Evolutionary conservation across 345 rosid genomes (phyloP).

Genomic region (Crucihimalaya himalaica): DNA sequence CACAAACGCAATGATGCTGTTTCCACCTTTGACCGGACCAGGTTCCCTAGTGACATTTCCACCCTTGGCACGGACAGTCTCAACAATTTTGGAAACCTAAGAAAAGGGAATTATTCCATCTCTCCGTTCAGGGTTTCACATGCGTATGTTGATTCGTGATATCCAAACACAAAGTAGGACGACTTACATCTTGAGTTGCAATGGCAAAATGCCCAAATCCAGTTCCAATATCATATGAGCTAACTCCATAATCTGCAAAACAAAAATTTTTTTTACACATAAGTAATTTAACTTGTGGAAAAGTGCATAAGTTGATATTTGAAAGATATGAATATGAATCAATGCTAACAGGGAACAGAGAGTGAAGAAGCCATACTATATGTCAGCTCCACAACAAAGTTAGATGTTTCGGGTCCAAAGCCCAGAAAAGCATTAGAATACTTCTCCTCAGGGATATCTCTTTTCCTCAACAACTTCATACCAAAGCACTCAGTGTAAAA

Average conservation of each 20-base stretch:
- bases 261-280: not conserved
- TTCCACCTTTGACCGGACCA: constrained; percentile 93
- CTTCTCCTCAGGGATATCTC: constrained; percentile 91
- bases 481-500: constrained; percentile 92
- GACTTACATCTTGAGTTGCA: constrained; percentile 78
- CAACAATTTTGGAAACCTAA: constrained; percentile 82
- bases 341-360: not conserved
- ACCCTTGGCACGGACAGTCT: constrained; percentile 70
- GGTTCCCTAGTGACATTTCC: constrained; percentile 83
- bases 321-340: not conserved
- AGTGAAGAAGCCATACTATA: constrained; percentile 58
- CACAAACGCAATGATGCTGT: constrained; percentile 69
- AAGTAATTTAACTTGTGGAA: too few relatives aligned
- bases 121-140: constrained; percentile 1
- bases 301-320: not conserved
- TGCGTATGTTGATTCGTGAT: not conserved
- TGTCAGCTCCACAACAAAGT: constrained; percentile 83
- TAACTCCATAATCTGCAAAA: constrained; percentile 75
- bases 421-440: constrained; percentile 94
- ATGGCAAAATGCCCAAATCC: constrained; percentile 97
- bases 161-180: not conserved
- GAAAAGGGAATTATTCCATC: not conserved
- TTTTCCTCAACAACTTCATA: constrained; percentile 85
- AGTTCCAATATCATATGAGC: constrained; percentile 88
- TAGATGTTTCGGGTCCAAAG: constrained; percentile 78